Percentiles rank a stretch among this genome's conserved stretches.
Conservation (phyloP, 176 grass and related monocot species). For the Oryza punctata region DNA sequence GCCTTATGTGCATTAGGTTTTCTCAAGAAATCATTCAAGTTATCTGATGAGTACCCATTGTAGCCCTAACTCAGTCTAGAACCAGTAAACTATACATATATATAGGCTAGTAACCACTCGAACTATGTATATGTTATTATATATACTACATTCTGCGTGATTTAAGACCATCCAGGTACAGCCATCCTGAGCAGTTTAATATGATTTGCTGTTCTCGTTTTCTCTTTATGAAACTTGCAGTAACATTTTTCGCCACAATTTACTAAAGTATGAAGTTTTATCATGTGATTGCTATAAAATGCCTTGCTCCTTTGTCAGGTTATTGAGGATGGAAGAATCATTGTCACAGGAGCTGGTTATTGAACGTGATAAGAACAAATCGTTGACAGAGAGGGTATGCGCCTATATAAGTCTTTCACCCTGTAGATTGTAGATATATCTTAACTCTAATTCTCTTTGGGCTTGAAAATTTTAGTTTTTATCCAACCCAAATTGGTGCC, state of each 20-base stretch:
- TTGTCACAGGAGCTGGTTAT: conserved; percentile 62
- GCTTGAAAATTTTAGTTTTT: conserved; percentile 11
- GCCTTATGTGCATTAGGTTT: background rate
- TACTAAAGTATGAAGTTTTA: conserved; percentile 22
- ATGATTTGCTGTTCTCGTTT: background rate
- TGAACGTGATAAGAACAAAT: conserved; percentile 71
- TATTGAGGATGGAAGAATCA: conserved; percentile 58
- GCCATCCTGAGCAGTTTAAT: background rate
- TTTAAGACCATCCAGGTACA: background rate
- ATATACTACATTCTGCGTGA: background rate
- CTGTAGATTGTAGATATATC: conserved; percentile 22
- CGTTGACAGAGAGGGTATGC: conserved; percentile 73
- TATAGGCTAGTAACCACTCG: background rate
- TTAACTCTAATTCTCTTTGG: conserved; percentile 6
- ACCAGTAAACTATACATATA: background rate
- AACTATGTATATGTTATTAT: background rate
- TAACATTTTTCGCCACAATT: background rate
- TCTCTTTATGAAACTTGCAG: background rate
- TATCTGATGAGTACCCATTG: background rate
- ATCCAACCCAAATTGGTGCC: background rate
- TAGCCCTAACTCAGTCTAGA: background rate
- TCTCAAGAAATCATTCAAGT: background rate
- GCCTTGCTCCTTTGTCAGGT: conserved; percentile 50
- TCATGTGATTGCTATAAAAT: background rate
- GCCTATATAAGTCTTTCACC: conserved; percentile 1